Evolutionary conservation across 2,329 filamentous ascomycete species (phyloP).

Genomic region (Colletotrichum sp.): DNA sequence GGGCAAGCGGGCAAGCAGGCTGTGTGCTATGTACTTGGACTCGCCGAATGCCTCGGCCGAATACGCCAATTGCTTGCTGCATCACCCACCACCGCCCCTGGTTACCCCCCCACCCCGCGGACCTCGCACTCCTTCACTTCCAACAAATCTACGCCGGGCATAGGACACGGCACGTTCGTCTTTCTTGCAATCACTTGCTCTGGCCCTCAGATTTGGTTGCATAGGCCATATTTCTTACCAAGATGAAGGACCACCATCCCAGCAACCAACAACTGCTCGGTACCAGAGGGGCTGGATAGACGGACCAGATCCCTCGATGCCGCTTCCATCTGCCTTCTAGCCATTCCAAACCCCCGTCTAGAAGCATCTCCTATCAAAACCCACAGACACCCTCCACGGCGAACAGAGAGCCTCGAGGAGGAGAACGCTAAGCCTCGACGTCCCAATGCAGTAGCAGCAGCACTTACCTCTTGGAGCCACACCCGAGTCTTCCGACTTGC

Average conservation of each 20-base stretch:
- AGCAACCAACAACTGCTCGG: neutral
- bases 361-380: neutral
- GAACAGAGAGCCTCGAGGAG: constrained; percentile 12
- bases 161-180: neutral
- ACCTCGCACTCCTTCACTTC: neutral
- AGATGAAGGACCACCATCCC: neutral
- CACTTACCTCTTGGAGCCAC: neutral
- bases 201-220: neutral
- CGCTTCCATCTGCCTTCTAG: constrained; percentile 7
- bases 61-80: neutral
- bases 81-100: neutral
- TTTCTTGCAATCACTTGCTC: neutral
- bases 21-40: neutral
- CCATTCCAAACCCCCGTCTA: neutral
- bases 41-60: constrained; percentile 1
- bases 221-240: neutral
- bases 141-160: neutral
- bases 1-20: neutral
- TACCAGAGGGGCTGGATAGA: neutral
- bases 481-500: neutral
- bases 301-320: neutral
- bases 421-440: neutral
- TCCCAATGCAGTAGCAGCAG: neutral
- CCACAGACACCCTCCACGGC: neutral
- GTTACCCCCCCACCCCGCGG: neutral